These are phyloP conservation scores for Beauveria sp. DNA, from an alignment of 2,329 filamentous ascomycete genomes.

Conservation along the genomic window DNA sequence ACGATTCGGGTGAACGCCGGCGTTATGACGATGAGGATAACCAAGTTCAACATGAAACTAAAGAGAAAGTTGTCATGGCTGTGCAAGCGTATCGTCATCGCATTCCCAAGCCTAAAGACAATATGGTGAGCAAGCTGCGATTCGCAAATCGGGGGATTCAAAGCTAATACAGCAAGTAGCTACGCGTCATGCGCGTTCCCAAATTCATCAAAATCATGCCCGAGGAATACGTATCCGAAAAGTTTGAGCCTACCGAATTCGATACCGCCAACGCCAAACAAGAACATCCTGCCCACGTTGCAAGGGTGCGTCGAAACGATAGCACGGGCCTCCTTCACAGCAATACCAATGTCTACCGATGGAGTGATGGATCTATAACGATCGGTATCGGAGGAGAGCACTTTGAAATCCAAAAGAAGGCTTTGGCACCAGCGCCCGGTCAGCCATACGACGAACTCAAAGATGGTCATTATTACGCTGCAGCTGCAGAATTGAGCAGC, in stretches of 20 bases:
- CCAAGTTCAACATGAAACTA: conserved; percentile 37
- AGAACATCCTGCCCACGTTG: conserved; percentile 53
- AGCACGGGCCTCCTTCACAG: conserved; percentile 61
- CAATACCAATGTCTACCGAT: conserved; percentile 66
- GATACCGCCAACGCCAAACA: conserved; percentile 47
- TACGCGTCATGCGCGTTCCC: conserved; percentile 64
- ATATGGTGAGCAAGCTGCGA: conserved; percentile 46
- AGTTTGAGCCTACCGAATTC: conserved; percentile 53
- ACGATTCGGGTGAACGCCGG: conserved; percentile 33
- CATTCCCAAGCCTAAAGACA: conserved; percentile 62
- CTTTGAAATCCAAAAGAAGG: conserved; percentile 65
- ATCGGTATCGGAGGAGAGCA: conserved; percentile 68
- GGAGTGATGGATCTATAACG: conserved; percentile 73
- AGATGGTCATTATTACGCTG: conserved; percentile 70
- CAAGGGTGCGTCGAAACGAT: conserved; percentile 62
- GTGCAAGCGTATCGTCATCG: conserved; percentile 61
- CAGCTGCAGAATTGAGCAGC: conserved; percentile 60
- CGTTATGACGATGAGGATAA: conserved; percentile 39
- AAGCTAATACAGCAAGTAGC: conserved; percentile 32
- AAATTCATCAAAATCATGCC: conserved; percentile 65
- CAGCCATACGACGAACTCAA: conserved; percentile 58
- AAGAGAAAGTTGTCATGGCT: conserved; percentile 53
- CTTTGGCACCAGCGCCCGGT: conserved; percentile 53
- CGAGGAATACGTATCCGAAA: conserved; percentile 56
- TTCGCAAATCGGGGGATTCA: neutral